Conservation (phyloP, 2,329 filamentous ascomycete species). For the Uncinocarpus reesii region DNA sequence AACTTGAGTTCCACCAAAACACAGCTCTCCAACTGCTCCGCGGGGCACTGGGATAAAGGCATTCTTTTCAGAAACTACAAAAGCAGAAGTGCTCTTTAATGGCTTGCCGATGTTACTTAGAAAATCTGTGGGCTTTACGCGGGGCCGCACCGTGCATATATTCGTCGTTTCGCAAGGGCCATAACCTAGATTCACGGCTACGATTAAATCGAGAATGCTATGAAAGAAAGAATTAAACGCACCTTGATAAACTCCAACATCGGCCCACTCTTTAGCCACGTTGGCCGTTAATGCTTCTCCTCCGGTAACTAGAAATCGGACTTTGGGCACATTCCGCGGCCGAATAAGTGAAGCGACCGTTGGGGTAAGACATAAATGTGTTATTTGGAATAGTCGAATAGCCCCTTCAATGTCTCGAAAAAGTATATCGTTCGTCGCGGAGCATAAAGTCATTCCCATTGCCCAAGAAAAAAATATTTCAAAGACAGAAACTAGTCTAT, state of each 20-base stretch:
- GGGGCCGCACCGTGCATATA: constrained; percentile 63
- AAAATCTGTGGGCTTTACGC: constrained; percentile 47
- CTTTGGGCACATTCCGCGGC: constrained; percentile 56
- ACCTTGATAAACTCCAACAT: constrained; percentile 60
- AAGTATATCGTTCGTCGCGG: constrained; percentile 61
- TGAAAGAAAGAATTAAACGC: constrained; percentile 2
- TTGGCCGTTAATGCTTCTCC: constrained; percentile 68
- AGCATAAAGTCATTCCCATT: constrained; percentile 66
- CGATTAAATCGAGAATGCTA: not conserved
- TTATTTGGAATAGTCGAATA: constrained; percentile 55
- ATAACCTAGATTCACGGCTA: constrained; percentile 43
- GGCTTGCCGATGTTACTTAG: constrained; percentile 67
- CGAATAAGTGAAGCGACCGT: constrained; percentile 70
- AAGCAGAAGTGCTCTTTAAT: constrained; percentile 64
- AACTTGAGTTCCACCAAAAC: constrained; percentile 77
- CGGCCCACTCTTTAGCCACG: constrained; percentile 60
- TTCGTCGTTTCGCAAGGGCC: constrained; percentile 81
- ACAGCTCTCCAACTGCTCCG: constrained; percentile 71
- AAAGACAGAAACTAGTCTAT: constrained; percentile 61
- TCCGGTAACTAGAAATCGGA: constrained; percentile 67
- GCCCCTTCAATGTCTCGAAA: constrained; percentile 61
- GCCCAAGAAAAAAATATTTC: constrained; percentile 83
- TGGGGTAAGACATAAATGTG: constrained; percentile 75
- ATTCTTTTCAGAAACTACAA: constrained; percentile 46
- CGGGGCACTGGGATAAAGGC: constrained; percentile 49